Base-by-base conservation (phyloP, 1,139 yeast species). In the Dujonia santamariae region DNA sequence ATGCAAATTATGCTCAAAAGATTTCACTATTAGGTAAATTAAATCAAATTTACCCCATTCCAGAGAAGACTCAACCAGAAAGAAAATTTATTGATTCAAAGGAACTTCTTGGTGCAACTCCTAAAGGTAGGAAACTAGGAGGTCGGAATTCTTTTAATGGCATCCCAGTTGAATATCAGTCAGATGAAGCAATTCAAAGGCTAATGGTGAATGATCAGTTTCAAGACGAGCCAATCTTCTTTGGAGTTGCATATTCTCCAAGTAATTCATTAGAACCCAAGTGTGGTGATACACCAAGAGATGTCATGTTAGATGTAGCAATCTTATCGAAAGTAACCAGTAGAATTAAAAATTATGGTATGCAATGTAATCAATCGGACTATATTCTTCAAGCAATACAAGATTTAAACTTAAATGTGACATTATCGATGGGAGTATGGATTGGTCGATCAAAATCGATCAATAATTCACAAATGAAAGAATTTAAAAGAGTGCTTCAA, bases 391-490 rank as follows among this genome's bases (percentile, higher is more conserved):
- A 73, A 13, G 74, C 85, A 0, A 75, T 83, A 12, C 56, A 61
- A 31, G 63, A 63, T 5, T 54, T 78, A 37, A 59, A 69, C 16
- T 51, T 80, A 27, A 69, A 79, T 43, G 65, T 81, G 67, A 72
- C 80, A 0, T 51, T 83, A 19, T 59, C 85, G 0, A 51, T 81
- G 50, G 88, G 88, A 1, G 72, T 82, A 2, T 78, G 85, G 85
- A 72, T 80, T 28, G 78, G 80, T 1, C 37, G 46, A 0, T 61
- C 74, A 49, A 60, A 63, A 8, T 51, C 54, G 1, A 54, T 60
- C 2, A 72, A 78, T 35, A 41, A 53, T 14, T 48, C 51, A 3
- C 82, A 79, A 40, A 47, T 77, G 30, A 46, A 56, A 3, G 61
- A 56, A 6, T 64, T 79, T 67, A 64, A 72, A 46, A 36, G 48